Evolutionary conservation across 2,329 filamentous ascomycete species (phyloP).

Genomic region (Gaeumannomyces sp.): DNA sequence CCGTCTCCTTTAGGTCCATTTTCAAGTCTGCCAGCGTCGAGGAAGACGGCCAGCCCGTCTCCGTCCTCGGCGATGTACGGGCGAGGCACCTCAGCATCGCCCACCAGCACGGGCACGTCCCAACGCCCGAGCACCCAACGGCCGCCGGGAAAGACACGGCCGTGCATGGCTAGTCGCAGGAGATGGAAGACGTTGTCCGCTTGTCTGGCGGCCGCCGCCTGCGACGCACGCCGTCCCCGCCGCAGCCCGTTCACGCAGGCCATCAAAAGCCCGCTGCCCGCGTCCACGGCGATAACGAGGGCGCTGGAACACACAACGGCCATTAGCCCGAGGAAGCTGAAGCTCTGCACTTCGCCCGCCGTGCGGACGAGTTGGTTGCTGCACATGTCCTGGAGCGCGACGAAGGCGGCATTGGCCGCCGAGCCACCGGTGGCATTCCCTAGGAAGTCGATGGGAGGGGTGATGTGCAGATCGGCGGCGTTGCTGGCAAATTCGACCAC

Average conservation of each 20-base stretch:
- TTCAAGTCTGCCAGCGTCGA: too few relatives aligned
- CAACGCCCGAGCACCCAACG: conserved; percentile 3
- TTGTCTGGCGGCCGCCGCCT: conserved; percentile 2
- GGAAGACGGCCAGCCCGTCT: too few relatives aligned
- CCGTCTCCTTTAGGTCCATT: too few relatives aligned
- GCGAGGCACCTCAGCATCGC: too few relatives aligned
- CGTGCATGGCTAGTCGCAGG: conserved; percentile 2
- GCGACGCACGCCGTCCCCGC: background rate
- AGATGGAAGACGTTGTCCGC: conserved; percentile 9
- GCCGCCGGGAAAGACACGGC: background rate
- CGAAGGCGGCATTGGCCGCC: too few relatives aligned
- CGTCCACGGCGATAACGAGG: background rate
- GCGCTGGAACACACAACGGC: conserved; percentile 7
- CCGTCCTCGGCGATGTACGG: too few relatives aligned
- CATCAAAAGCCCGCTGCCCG: background rate
- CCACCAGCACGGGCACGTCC: background rate
- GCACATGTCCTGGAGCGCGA: conserved; percentile 8
- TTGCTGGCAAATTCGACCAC: conserved; percentile 8
- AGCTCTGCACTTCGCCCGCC: conserved; percentile 11
- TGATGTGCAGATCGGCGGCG: background rate
- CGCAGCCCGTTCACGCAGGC: background rate
- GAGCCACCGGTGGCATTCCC: background rate
- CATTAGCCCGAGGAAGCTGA: conserved; percentile 9
- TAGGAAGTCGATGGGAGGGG: background rate
- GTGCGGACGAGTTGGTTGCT: conserved; percentile 8